phyloP scores from a whole-genome alignment of 176 grass and related monocot genomes.

The Thinopyrum elongatum region DNA sequence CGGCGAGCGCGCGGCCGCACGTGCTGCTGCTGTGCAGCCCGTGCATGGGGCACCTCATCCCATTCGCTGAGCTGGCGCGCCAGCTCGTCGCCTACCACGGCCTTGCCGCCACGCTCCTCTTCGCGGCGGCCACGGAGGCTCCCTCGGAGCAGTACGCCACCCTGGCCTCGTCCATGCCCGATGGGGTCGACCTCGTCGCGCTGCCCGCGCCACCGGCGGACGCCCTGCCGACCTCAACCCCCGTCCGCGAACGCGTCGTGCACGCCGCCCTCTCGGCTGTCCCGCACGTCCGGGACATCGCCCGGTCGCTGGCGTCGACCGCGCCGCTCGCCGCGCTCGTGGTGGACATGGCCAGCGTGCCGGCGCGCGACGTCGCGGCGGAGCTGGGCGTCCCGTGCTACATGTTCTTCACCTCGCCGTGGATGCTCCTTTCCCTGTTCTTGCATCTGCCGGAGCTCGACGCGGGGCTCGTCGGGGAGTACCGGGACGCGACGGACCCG shows the following conservation, averaged over 20 bases:
- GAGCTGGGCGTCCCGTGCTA: constrained; percentile 41
- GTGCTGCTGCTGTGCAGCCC: constrained; percentile 53
- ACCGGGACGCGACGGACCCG: constrained; percentile 44
- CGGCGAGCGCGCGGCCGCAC: constrained; percentile 16
- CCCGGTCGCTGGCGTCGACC: background rate
- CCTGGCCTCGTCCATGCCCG: constrained; percentile 31
- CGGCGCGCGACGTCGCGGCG: constrained; percentile 23
- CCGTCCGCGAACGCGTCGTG: background rate
- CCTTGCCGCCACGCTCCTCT: constrained; percentile 61
- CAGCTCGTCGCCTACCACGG: constrained; percentile 47
- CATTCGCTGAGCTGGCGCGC: constrained; percentile 57
- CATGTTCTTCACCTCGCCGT: constrained; percentile 60
- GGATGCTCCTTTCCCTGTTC: constrained; percentile 51
- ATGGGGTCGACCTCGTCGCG: constrained; percentile 37
- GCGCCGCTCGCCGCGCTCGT: constrained; percentile 47
- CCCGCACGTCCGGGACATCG: background rate
- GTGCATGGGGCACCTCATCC: constrained; percentile 76
- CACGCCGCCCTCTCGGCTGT: background rate
- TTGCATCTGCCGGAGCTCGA: constrained; percentile 69
- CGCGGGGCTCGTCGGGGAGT: constrained; percentile 33
- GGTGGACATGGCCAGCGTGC: constrained; percentile 42
- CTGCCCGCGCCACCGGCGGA: constrained; percentile 17
- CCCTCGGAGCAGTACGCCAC: constrained; percentile 36
- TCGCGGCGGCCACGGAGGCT: constrained; percentile 32
- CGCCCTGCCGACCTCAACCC: background rate